A percentile compares a stretch with the other conserved stretches of the same genome.
These are phyloP conservation scores for Ceratocystis destructans DNA, from an alignment of 2,329 filamentous ascomycete species.

Conservation along the genomic window DNA sequence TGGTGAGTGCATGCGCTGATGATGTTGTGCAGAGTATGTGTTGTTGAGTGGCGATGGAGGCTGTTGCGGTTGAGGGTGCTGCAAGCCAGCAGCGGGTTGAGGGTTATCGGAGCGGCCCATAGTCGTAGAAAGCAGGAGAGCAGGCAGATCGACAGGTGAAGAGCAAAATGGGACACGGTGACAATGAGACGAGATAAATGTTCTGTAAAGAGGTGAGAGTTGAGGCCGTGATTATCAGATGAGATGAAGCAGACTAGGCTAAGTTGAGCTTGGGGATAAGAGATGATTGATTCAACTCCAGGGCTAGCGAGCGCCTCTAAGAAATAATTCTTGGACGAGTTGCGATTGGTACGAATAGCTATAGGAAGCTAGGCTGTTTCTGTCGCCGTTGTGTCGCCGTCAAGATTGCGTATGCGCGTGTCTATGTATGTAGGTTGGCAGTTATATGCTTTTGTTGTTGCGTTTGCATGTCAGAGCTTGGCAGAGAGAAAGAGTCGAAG, in stretches of 20 bases:
- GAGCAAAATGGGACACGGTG: not conserved
- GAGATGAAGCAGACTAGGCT: not conserved
- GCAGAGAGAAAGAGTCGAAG: not conserved
- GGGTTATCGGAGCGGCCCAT: slow-evolving; percentile 14
- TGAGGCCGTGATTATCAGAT: not conserved
- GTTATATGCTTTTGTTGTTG: not conserved
- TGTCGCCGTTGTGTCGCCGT: not conserved
- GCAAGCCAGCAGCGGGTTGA: slow-evolving; percentile 13
- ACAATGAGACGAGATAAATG: not conserved
- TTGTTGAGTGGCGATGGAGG: slow-evolving; percentile 11
- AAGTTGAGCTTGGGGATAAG: not conserved
- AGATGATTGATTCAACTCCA: not conserved
- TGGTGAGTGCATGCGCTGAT: slow-evolving; percentile 17
- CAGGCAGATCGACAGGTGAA: not conserved
- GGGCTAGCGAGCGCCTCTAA: not conserved
- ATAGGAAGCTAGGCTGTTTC: not conserved
- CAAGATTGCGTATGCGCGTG: not conserved
- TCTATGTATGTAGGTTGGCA: not conserved
- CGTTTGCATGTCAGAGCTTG: not conserved
- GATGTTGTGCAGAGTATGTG: slow-evolving; percentile 12
- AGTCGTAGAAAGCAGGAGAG: not conserved
- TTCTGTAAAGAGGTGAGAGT: not conserved
- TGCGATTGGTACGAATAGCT: not conserved
- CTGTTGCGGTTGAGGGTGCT: slow-evolving; percentile 18
- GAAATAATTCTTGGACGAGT: not conserved